Evolutionary conservation across 345 rosid species (phyloP).

Genomic region (Melaleuca quinquenervia): DNA sequence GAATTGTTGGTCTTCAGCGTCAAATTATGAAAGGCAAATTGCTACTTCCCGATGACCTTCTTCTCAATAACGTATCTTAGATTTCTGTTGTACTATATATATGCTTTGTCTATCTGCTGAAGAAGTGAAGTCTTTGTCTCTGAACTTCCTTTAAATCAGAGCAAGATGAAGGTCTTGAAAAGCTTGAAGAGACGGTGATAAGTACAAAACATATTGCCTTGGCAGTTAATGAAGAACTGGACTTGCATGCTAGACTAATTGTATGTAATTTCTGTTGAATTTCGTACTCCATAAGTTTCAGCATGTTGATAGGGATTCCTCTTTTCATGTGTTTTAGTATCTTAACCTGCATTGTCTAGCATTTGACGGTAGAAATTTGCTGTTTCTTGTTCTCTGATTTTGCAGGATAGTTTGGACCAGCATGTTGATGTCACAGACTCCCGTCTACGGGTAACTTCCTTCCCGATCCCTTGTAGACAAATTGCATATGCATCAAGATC

Average conservation of each 20-base stretch:
- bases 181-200: conserved; percentile 28
- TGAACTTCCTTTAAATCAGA: conserved; percentile 10
- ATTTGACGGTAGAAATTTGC: neutral
- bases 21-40: conserved; percentile 31
- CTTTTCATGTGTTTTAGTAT: neutral
- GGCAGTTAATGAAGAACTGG: conserved; percentile 38
- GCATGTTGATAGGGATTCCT: neutral
- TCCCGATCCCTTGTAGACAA: neutral
- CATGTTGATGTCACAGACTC: conserved; percentile 32
- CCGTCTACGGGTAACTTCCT: conserved; percentile 21
- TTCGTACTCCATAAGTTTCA: neutral
- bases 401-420: conserved; percentile 33
- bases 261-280: conserved; percentile 5
- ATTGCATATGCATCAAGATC: neutral
- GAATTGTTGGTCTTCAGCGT: conserved; percentile 29
- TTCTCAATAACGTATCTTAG: neutral
- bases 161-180: conserved; percentile 40
- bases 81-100: neutral
- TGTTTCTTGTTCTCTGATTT: neutral
- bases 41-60: neutral
- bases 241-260: conserved; percentile 28
- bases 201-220: conserved; percentile 42
- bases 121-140: neutral
- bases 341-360: neutral
- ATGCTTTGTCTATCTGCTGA: neutral